Evolutionary conservation across 2,329 filamentous ascomycete species (phyloP), one percentile per base, ranked within the genome.

Genomic region (Colletotrichum trifolii): DNA sequence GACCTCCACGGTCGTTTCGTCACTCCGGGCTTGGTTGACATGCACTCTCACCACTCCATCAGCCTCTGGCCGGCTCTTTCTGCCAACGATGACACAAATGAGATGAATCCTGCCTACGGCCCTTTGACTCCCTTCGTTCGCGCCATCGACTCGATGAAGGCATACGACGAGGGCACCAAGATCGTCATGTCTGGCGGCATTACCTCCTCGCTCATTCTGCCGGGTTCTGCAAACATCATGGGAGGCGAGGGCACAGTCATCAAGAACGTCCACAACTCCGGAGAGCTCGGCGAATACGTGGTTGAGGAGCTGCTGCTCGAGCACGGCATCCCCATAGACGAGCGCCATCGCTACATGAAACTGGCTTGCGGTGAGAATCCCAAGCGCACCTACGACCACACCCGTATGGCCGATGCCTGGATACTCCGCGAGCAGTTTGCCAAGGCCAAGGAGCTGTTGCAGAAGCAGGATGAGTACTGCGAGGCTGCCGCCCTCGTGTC

Each of bases 281-380:
- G 79, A 11, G 66, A 71, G 15, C 55, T 74, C 58, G 73, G 71
- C 1, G 79, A 81, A 58, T 74, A 75, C 10, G 73, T 80, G 9
- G 75, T 81, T 10, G 78, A 79, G 62, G 79, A 81, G 52, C 68
- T 82, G 49, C 69, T 81, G 9, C 71, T 82, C 12, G 80, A 81
- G 70, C 73, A 76, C 57, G 78, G 77, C 6, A 60, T 81, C 7
- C 73, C 75, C 1, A 33, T 65, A 11, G 60, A 67, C 8, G 71
- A 77, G 35, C 73, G 78, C 4, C 70, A 69, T 17, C 68, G 77
- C 36, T 81, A 80, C 67, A 77, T 82, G 73, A 82, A 82, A 69
- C 79, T 82, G 75, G 81, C 80, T 1, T 79, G 79, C 65, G 81
- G 81, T 8, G 81, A 82, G 69, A 83, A 82, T 64, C 79, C 79